Evolutionary conservation across 2,329 filamentous ascomycete species (phyloP).

Genomic region (Fusarium ramigenum): DNA sequence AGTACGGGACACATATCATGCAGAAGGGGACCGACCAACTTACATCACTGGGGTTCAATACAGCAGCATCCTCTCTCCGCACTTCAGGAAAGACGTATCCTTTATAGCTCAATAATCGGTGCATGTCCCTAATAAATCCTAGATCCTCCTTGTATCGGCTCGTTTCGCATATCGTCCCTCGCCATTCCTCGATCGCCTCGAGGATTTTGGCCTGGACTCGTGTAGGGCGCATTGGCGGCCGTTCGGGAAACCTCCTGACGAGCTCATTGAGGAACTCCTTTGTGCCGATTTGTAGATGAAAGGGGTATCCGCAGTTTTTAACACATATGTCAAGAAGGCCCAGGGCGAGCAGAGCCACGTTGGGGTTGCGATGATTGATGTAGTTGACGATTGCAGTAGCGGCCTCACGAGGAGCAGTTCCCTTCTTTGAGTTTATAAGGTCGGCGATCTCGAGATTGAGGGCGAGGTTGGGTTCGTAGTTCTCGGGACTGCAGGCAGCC

Average conservation of each 20-base stretch:
- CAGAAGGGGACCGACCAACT: conserved; percentile 50
- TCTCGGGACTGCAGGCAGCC: conserved; percentile 95
- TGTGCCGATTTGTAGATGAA: conserved; percentile 97
- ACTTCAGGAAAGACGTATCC: conserved; percentile 96
- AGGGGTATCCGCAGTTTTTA: conserved; percentile 99
- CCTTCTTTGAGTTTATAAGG: conserved; percentile 97
- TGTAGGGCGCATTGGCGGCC: conserved; percentile 85
- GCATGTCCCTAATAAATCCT: conserved; percentile 97
- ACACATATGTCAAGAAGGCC: conserved; percentile 97
- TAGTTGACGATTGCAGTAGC: conserved; percentile 92
- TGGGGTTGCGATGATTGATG: conserved; percentile 96
- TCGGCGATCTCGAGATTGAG: conserved; percentile 96
- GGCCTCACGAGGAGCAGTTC: conserved; percentile 92
- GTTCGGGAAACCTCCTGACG: conserved; percentile 93
- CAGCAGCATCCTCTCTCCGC: conserved; percentile 90
- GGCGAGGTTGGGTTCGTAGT: conserved; percentile 97
- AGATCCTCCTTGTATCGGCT: conserved; percentile 97
- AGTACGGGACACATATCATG: conserved; percentile 52
- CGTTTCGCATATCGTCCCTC: conserved; percentile 96
- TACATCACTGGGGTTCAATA: conserved; percentile 96
- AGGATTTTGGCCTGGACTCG: conserved; percentile 92
- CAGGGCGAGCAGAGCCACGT: conserved; percentile 89
- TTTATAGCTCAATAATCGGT: conserved; percentile 93
- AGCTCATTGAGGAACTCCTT: conserved; percentile 99
- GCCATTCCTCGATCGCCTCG: conserved; percentile 98